These are phyloP conservation scores for Polygonum maritimum DNA, from an alignment of 148 eudicot genomes.

Conservation along the genomic window DNA sequence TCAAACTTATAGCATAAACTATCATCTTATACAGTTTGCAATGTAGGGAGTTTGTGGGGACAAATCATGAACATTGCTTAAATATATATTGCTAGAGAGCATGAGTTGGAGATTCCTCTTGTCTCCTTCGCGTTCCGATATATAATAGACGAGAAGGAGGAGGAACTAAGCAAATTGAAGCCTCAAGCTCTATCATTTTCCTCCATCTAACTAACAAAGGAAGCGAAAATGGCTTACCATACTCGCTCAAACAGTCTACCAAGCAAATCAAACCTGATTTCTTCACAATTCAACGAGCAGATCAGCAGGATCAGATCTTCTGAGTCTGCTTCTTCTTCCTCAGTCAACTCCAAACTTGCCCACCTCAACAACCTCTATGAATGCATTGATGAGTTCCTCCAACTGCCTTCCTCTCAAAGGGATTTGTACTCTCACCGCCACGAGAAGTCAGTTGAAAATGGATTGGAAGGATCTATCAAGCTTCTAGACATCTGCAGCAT, in stretches of 20 bases:
- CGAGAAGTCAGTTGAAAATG: background rate
- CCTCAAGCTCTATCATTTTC: background rate
- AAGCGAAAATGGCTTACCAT: background rate
- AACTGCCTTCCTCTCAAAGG: background rate
- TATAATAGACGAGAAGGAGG: background rate
- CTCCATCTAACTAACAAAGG: background rate
- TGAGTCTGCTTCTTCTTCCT: background rate
- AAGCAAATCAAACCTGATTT: background rate
- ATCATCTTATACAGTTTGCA: background rate
- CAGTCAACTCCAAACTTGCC: background rate
- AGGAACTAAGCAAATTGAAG: background rate
- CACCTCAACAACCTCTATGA: background rate
- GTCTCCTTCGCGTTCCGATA: background rate
- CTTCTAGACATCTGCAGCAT: background rate
- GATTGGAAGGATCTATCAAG: conserved; percentile 23
- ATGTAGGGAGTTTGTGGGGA: background rate
- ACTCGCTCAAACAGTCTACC: background rate
- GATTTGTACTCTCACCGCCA: background rate
- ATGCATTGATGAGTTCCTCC: conserved; percentile 11
- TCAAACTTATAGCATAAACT: background rate
- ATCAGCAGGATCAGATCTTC: background rate
- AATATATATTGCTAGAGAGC: background rate
- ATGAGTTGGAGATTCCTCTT: background rate
- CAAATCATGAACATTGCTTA: background rate
- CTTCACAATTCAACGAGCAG: background rate